A percentile compares a stretch with the other conserved stretches of the same genome.
Conservation (phyloP, 306 rosid genomes). For the Datisca glomerata region DNA sequence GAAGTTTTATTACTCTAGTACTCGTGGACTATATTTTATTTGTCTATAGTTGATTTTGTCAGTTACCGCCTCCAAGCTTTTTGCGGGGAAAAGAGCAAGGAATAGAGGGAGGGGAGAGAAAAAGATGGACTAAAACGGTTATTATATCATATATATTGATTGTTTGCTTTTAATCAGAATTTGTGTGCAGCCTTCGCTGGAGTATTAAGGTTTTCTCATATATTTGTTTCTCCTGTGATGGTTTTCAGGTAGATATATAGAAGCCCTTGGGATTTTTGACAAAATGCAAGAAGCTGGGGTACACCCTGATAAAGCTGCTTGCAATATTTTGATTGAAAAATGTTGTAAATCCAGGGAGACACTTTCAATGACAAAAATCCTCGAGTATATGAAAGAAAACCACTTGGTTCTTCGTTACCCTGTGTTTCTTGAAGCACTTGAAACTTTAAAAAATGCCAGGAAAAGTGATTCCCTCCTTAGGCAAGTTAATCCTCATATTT, state of each 20-base stretch:
- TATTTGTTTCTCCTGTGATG: slow-evolving; percentile 29
- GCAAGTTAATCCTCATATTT: slow-evolving; percentile 65
- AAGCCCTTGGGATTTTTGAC: slow-evolving; percentile 64
- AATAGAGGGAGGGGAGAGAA: no score
- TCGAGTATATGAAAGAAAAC: slow-evolving; percentile 60
- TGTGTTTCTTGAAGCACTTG: slow-evolving; percentile 44
- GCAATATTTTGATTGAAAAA: slow-evolving; percentile 67
- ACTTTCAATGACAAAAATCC: slow-evolving; percentile 33
- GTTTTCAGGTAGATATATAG: slow-evolving; percentile 51
- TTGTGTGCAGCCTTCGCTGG: neutral
- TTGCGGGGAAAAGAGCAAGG: no score
- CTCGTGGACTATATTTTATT: no score
- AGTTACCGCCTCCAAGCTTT: no score
- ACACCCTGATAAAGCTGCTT: slow-evolving; percentile 79
- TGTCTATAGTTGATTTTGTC: no score
- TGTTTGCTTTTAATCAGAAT: neutral
- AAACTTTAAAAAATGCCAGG: slow-evolving; percentile 40
- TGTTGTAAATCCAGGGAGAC: slow-evolving; percentile 46
- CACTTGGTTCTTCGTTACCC: slow-evolving; percentile 55
- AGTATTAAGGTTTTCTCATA: neutral
- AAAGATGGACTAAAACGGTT: no score
- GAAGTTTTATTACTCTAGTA: no score
- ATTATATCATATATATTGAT: no score
- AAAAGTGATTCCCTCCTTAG: slow-evolving; percentile 46
- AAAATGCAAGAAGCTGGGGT: slow-evolving; percentile 70